phyloP scores from a whole-genome alignment of 106 monocot genomes.

The Dendrobium chrysotoxum region DNA sequence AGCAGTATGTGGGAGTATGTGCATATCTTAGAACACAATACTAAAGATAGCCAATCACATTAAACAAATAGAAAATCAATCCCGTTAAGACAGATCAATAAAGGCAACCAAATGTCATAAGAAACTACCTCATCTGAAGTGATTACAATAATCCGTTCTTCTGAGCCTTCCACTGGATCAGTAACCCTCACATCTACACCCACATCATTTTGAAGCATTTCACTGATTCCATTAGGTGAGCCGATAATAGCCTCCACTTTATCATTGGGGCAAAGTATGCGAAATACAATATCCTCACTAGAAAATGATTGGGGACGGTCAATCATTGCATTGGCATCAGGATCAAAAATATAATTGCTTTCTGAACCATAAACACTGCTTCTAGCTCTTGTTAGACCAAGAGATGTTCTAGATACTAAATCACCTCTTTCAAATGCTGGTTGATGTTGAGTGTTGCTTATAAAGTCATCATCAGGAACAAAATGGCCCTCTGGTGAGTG shows the following conservation, averaged over 20 bases:
- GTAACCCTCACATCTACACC: conserved; percentile 77
- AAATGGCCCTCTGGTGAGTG: conserved; percentile 54
- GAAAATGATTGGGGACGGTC: conserved; percentile 30
- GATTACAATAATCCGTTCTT: conserved; percentile 63
- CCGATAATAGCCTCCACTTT: conserved; percentile 58
- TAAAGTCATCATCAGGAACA: conserved; percentile 56
- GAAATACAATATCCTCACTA: conserved; percentile 63
- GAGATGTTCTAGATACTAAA: conserved; percentile 34
- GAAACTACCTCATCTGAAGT: conserved; percentile 77
- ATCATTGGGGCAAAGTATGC: conserved; percentile 81
- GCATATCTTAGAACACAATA: background rate
- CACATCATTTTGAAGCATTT: conserved; percentile 68
- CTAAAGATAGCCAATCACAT: background rate
- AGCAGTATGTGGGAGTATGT: background rate
- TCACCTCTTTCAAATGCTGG: conserved; percentile 48
- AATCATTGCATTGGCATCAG: conserved; percentile 33
- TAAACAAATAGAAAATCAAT: background rate
- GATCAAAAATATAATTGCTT: conserved; percentile 43
- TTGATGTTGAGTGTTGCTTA: conserved; percentile 21
- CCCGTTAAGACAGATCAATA: background rate
- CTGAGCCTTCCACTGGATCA: conserved; percentile 63
- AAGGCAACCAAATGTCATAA: background rate
- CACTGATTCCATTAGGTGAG: conserved; percentile 55
- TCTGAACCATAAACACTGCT: conserved; percentile 32
- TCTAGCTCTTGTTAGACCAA: conserved; percentile 29